Conservation (phyloP, 2,329 filamentous ascomycete species). For the Ophiostoma perfectum region DNA sequence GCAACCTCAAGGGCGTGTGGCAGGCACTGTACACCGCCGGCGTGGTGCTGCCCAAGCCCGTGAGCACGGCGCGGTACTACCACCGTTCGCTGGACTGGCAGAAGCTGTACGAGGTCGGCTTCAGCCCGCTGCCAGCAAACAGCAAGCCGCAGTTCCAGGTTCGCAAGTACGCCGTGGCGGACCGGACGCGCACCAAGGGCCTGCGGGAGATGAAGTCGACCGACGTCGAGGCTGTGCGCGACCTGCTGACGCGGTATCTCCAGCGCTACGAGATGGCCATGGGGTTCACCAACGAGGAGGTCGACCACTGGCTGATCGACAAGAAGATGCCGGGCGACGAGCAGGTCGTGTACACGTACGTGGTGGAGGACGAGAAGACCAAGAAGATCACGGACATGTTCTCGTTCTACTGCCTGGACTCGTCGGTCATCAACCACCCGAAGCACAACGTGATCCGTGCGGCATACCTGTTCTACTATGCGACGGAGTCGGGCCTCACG, state of each 20-base stretch:
- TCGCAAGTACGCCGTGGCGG: conserved; percentile 76
- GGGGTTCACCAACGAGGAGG: conserved; percentile 71
- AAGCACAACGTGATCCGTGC: conserved; percentile 77
- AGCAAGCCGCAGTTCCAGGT: conserved; percentile 84
- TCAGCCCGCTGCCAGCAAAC: conserved; percentile 77
- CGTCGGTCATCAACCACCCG: conserved; percentile 76
- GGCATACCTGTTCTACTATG: conserved; percentile 97
- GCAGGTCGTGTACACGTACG: conserved; percentile 89
- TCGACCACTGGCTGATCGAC: conserved; percentile 81
- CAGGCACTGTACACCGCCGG: conserved; percentile 96
- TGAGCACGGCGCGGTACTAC: conserved; percentile 92
- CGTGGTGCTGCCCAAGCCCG: conserved; percentile 80
- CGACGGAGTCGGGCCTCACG: conserved; percentile 69
- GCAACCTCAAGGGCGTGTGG: conserved; percentile 80
- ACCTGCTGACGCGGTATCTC: conserved; percentile 71
- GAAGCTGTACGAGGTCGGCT: conserved; percentile 91
- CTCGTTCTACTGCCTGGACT: conserved; percentile 94
- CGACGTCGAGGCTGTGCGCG: conserved; percentile 70
- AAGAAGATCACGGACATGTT: conserved; percentile 92
- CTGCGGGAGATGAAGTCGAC: conserved; percentile 73
- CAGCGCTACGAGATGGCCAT: conserved; percentile 78
- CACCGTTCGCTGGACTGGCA: conserved; percentile 92
- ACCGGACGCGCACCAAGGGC: conserved; percentile 64
- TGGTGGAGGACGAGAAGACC: conserved; percentile 65
- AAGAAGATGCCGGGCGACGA: conserved; percentile 59